Percentiles rank a stretch among this genome's conserved stretches.
These are phyloP conservation scores for Pyrus hybrid DNA, from an alignment of 331 rosid genomes.

Conservation along the genomic window DNA sequence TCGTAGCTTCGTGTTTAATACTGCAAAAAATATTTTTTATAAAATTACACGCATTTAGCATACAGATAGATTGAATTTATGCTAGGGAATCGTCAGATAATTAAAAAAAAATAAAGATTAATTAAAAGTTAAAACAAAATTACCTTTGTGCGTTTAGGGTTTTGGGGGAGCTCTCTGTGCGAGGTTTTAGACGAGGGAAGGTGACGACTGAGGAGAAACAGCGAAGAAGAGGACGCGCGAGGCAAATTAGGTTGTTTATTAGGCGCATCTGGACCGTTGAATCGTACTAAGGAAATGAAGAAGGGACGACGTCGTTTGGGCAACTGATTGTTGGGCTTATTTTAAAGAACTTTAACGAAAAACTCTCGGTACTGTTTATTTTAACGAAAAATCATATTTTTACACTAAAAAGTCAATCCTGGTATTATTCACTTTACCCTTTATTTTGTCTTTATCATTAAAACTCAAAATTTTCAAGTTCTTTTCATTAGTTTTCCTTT, in stretches of 20 bases:
- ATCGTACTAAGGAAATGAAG: not conserved
- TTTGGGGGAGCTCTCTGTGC: not conserved
- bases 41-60: not conserved
- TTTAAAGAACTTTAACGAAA: no score
- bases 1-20: not conserved
- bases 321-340: not conserved
- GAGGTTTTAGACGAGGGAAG: not conserved
- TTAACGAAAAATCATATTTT: no score
- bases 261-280: not conserved
- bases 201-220: not conserved
- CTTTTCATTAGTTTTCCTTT: no score
- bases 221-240: not conserved
- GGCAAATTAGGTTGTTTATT: not conserved
- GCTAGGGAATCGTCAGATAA: not conserved
- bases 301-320: not conserved
- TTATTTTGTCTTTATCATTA: no score
- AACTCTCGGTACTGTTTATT: no score
- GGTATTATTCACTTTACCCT: no score
- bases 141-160: not conserved
- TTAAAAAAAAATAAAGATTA: no score
- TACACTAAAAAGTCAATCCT: no score
- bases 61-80: not conserved
- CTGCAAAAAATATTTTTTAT: not conserved
- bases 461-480: no score
- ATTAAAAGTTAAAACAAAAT: no score